Percentiles rank a stretch among this genome's conserved stretches.
Conservation (phyloP, 73 alveolate species). For the Effrenium voratum region DNA sequence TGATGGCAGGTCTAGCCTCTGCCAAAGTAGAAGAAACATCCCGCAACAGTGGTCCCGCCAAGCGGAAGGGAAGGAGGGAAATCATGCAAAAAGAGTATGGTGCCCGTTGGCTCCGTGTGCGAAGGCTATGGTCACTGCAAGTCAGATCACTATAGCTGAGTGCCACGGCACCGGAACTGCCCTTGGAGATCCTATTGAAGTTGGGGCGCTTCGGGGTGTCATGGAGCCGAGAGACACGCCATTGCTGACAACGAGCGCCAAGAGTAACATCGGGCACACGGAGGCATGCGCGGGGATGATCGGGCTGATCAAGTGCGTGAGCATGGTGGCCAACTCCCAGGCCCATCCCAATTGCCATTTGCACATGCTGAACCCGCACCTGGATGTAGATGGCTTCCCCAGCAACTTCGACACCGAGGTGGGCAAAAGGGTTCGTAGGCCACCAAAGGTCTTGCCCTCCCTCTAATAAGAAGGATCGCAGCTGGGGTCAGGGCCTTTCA, state of each 20-base stretch:
- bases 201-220: constrained; percentile 92
- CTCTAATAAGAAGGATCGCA: no score
- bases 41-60: neutral
- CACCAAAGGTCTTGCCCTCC: no score
- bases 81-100: neutral
- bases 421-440: no score
- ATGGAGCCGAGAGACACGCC: constrained; percentile 84
- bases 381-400: constrained; percentile 94
- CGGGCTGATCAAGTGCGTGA: constrained; percentile 88
- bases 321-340: constrained; percentile 71
- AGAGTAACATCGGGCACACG: constrained; percentile 76
- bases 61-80: neutral
- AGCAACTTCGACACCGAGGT: constrained; percentile 36
- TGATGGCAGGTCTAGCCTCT: neutral
- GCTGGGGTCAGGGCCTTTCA: no score
- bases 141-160: constrained; percentile 86
- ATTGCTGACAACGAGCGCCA: constrained; percentile 65
- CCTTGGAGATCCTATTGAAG: constrained; percentile 93
- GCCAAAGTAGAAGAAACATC: no score
- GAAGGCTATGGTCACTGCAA: constrained; percentile 78
- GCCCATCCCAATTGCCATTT: constrained; percentile 85
- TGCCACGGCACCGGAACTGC: constrained; percentile 94
- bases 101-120: neutral
- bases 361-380: constrained; percentile 65
- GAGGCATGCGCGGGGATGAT: constrained; percentile 93